Base-by-base conservation (phyloP, 495 filamentous ascomycete genomes). In the Beverwykella pulmonaria region DNA sequence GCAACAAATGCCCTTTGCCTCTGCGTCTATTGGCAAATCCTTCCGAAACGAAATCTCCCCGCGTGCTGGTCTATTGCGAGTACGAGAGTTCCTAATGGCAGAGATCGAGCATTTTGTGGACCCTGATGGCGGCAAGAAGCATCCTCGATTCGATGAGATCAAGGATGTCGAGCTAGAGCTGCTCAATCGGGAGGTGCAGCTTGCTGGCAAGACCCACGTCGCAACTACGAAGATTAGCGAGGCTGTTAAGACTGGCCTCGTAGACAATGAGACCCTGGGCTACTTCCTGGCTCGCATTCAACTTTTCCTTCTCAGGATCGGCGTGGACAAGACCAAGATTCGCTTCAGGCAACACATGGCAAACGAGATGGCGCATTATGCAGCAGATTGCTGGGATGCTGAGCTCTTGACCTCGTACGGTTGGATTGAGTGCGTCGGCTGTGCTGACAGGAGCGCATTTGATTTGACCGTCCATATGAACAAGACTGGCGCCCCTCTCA, bases 371-470 rank as follows among this genome's bases (percentile, higher is more conserved):
- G 90, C 90, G 25, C 90, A 93, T 77, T 93, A 93, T 75, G 90
- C 90, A 53, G 81, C 84, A 53, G 90, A 92, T 77, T 93, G 90
- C 81, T 92, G 89, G 89, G 90, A 93, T 77, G 89, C 89, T 22
- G 90, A 93, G 75, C 81, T 93, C 56, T 79, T 85, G 53, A 92
- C 88, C 34, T 90, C 87, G 71, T 86, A 89, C 73, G 90, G 90
- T 75, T 93, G 90, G 90, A 88, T 92, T 54, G 90, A 93, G 79
- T 92, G 90, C 73, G 90, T 92, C 56, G 90, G 90, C 65, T 92
- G 90, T 75, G 90, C 90, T 53, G 90, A 93, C 75, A 82, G 90
- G 59, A 91, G 88, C 70, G 90, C 90, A 20, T 92, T 90, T 72
- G 90, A 93, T 74, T 73, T 93, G 73, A 84, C 85, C 5, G 89